A percentile compares a stretch with the other conserved stretches of the same genome.
Conservation (phyloP, 2,329 filamentous ascomycete species). For the Microcera coccophila region DNA sequence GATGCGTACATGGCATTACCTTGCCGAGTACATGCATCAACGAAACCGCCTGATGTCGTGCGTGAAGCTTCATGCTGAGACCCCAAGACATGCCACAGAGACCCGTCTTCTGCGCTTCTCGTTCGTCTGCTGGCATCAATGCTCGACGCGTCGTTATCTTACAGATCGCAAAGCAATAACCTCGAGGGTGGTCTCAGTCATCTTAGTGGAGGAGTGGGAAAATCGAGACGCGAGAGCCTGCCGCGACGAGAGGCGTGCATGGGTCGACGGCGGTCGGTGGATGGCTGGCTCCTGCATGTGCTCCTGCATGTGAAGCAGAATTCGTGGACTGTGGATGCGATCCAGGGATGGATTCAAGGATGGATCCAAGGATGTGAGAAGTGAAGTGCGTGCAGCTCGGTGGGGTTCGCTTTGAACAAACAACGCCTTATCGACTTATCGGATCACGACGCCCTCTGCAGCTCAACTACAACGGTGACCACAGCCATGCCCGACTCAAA, state of each 20-base stretch:
- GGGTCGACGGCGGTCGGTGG: conserved; percentile 3
- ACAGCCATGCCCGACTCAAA: too few species aligned
- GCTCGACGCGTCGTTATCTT: neutral
- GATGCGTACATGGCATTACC: too few species aligned
- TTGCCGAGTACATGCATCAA: neutral
- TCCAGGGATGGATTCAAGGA: neutral
- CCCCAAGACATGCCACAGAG: neutral
- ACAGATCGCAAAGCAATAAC: neutral
- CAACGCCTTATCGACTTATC: too few species aligned
- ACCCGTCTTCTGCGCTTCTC: neutral
- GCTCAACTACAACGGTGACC: neutral
- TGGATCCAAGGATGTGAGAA: neutral
- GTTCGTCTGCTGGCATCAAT: neutral
- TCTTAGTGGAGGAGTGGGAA: neutral
- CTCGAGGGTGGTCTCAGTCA: neutral
- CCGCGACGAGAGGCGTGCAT: conserved; percentile 10
- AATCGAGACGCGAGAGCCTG: neutral
- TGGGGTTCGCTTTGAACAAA: conserved; percentile 4
- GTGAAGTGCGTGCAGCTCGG: neutral
- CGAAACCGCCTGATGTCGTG: neutral
- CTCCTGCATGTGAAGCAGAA: neutral
- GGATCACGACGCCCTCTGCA: conserved; percentile 9
- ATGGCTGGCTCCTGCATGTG: conserved; percentile 2
- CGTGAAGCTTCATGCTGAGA: neutral
- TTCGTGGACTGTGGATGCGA: neutral